phyloP scores from a whole-genome alignment of 2,329 filamentous ascomycete genomes.

The Alternaria angustiovoidea region DNA sequence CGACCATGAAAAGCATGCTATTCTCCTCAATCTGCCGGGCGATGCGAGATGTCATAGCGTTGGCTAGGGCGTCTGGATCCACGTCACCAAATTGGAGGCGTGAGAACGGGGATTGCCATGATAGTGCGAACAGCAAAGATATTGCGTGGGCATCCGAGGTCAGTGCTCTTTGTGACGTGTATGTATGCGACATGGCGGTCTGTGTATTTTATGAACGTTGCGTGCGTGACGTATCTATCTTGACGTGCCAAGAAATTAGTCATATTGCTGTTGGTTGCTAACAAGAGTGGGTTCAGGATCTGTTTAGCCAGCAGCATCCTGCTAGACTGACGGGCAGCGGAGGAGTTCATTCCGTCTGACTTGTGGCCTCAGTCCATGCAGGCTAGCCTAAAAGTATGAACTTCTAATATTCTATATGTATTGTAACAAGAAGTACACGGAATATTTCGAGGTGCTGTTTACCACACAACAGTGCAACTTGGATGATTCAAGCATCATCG shows the following conservation, averaged over 20 bases:
- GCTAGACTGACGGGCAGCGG: not conserved
- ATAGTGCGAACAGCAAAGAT: conserved; percentile 33
- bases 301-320: not conserved
- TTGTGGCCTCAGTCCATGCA: too few species aligned
- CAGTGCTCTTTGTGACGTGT: not conserved
- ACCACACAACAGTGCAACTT: too few species aligned
- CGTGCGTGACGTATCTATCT: not conserved
- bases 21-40: conserved; percentile 23
- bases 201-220: not conserved
- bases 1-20: conserved; percentile 21
- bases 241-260: not conserved
- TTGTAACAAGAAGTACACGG: too few species aligned
- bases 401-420: too few species aligned
- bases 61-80: conserved; percentile 22
- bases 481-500: too few species aligned
- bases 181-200: not conserved
- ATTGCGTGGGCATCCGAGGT: conserved; percentile 21
- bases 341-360: not conserved
- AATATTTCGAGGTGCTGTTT: too few species aligned
- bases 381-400: too few species aligned
- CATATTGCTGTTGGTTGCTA: not conserved
- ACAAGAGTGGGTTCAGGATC: not conserved
- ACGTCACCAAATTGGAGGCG: conserved; percentile 38
- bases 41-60: conserved; percentile 34
- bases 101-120: conserved; percentile 39